These are phyloP conservation scores for Amanita inopinata DNA, from an alignment of 768 basidiomycete genomes.

Conservation along the genomic window DNA sequence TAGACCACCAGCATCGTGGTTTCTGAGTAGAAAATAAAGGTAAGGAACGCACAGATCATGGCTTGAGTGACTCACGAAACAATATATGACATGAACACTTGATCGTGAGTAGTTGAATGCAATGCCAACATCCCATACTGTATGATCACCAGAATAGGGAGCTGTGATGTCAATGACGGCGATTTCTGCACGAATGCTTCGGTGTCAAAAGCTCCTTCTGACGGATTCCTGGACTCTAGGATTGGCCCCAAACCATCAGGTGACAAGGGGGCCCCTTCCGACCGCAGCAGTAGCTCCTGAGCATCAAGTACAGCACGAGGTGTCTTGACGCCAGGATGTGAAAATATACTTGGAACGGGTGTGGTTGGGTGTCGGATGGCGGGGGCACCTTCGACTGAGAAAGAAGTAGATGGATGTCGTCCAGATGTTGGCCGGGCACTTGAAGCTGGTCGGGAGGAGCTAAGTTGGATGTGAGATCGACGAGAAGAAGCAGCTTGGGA, in stretches of 20 bases:
- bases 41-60: background rate
- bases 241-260: slow-evolving; percentile 42
- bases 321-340: slow-evolving; percentile 72
- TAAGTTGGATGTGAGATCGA: slow-evolving; percentile 4
- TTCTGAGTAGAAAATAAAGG: slow-evolving; percentile 31
- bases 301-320: slow-evolving; percentile 72
- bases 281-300: slow-evolving; percentile 44
- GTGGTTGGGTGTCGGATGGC: slow-evolving; percentile 47
- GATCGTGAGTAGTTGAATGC: slow-evolving; percentile 85
- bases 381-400: slow-evolving; percentile 24
- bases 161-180: slow-evolving; percentile 57
- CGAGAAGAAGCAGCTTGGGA: background rate
- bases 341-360: slow-evolving; percentile 66
- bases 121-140: slow-evolving; percentile 88
- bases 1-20: slow-evolving; percentile 79
- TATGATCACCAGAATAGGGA: slow-evolving; percentile 78
- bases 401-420: slow-evolving; percentile 17
- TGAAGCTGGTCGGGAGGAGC: slow-evolving; percentile 3
- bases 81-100: slow-evolving; percentile 85
- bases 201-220: slow-evolving; percentile 21
- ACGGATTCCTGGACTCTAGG: slow-evolving; percentile 33
- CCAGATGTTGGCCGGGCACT: slow-evolving; percentile 19
- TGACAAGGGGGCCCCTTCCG: slow-evolving; percentile 23
- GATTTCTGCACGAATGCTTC: slow-evolving; percentile 42
- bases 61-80: slow-evolving; percentile 52